These are phyloP conservation scores for Mucor irregularis DNA, from an alignment of 371 early-diverging fungal species.

Conservation along the genomic window DNA sequence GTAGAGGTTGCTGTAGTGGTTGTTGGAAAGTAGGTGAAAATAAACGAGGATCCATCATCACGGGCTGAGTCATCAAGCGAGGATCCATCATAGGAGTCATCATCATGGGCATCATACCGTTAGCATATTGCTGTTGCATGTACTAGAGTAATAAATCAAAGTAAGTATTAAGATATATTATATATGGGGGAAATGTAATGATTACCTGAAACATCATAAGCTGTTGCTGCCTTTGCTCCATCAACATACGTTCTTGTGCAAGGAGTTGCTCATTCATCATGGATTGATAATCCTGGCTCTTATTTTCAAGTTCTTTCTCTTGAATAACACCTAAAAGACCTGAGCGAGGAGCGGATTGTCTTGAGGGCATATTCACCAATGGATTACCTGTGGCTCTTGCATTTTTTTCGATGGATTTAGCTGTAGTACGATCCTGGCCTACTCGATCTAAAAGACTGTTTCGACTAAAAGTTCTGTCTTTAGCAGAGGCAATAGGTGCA, in stretches of 20 bases:
- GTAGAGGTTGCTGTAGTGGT: neutral
- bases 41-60: conserved; percentile 13
- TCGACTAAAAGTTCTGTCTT: conserved; percentile 28
- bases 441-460: conserved; percentile 25
- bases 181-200: neutral
- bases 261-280: conserved; percentile 21
- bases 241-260: conserved; percentile 31
- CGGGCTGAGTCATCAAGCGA: conserved; percentile 17
- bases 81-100: conserved; percentile 44
- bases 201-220: conserved; percentile 34
- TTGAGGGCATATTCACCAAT: conserved; percentile 24
- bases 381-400: conserved; percentile 38
- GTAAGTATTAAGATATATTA: neutral
- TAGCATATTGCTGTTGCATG: conserved; percentile 13
- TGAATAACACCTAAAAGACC: conserved; percentile 41
- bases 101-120: conserved; percentile 29
- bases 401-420: conserved; percentile 4
- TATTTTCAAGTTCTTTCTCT: conserved; percentile 37
- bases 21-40: neutral
- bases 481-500: conserved; percentile 15
- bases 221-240: conserved; percentile 44
- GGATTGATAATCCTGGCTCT: conserved; percentile 12
- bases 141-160: conserved; percentile 9
- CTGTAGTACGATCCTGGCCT: neutral
- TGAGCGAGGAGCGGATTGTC: conserved; percentile 28